Evolutionary conservation across 164 flowering plant genomes (phyloP).

Genomic region (Sextonia rubra): DNA sequence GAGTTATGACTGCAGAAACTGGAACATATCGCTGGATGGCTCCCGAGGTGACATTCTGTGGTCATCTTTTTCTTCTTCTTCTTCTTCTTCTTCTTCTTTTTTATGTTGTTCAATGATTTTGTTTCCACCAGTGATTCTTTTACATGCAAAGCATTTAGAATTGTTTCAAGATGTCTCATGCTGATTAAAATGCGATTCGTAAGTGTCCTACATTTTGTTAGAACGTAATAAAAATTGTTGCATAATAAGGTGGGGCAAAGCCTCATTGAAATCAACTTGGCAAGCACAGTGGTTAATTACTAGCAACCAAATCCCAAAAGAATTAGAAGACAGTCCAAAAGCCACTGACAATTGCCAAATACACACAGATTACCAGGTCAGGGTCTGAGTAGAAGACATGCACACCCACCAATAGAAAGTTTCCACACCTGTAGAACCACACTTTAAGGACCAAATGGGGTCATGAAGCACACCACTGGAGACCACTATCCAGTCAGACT

Average conservation of each 20-base stretch:
- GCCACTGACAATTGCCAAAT: too few species aligned
- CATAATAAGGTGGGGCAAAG: not conserved
- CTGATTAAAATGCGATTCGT: not conserved
- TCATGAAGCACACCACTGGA: too few species aligned
- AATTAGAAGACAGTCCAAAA: too few species aligned
- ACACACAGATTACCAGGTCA: too few species aligned
- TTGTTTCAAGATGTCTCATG: not conserved
- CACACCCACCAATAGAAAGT: too few species aligned
- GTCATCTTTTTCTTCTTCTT: not conserved
- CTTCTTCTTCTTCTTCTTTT: too few species aligned
- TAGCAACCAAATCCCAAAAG: not conserved
- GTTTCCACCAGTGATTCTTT: not conserved
- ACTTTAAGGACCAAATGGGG: too few species aligned
- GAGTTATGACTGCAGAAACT: conserved; percentile 98
- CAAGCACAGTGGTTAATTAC: not conserved
- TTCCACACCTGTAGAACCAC: too few species aligned
- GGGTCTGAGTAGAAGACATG: too few species aligned
- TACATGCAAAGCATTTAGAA: not conserved
- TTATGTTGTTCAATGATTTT: not conserved
- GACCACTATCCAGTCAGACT: too few species aligned
- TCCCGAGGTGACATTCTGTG: conserved; percentile 61
- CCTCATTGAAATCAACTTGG: too few species aligned
- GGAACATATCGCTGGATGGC: conserved; percentile 99
- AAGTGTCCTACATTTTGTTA: not conserved
- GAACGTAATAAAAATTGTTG: too few species aligned